These are phyloP conservation scores for Lipomyces sp. DNA, from an alignment of 805 yeast species.

Conservation along the genomic window DNA sequence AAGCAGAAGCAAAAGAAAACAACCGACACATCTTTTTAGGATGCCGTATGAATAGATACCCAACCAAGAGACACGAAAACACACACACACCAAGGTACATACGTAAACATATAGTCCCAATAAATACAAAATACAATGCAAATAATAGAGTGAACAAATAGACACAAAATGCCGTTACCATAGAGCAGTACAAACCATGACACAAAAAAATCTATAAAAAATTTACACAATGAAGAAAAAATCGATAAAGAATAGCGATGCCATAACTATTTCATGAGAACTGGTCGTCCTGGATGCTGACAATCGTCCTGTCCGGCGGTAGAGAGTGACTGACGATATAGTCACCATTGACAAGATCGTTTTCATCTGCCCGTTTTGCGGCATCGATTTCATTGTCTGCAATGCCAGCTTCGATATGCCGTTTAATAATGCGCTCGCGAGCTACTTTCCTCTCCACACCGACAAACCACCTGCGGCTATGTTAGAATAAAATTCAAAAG, in stretches of 20 bases:
- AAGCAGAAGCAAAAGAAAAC: no score
- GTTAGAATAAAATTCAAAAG: neutral
- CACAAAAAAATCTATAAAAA: neutral
- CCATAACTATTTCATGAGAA: neutral
- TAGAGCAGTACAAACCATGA: neutral
- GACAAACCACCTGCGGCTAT: slow-evolving; percentile 42
- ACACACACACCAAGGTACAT: neutral
- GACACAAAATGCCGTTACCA: neutral
- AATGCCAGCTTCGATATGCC: slow-evolving; percentile 48
- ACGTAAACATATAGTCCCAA: neutral
- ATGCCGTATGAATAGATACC: no score
- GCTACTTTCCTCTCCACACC: slow-evolving; percentile 47
- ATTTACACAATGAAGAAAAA: no score
- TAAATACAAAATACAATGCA: neutral
- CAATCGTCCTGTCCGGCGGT: slow-evolving; percentile 24
- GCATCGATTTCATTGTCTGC: slow-evolving; percentile 37
- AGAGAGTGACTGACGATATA: slow-evolving; percentile 35
- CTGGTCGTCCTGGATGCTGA: slow-evolving; percentile 16
- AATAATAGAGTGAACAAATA: neutral
- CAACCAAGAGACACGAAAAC: no score
- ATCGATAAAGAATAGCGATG: no score
- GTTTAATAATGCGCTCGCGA: slow-evolving; percentile 35
- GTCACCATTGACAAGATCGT: slow-evolving; percentile 64
- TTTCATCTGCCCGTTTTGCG: slow-evolving; percentile 41
- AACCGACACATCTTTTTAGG: no score